phyloP scores from a whole-genome alignment of 306 rosid genomes.

The Erythrophleum fordii region DNA sequence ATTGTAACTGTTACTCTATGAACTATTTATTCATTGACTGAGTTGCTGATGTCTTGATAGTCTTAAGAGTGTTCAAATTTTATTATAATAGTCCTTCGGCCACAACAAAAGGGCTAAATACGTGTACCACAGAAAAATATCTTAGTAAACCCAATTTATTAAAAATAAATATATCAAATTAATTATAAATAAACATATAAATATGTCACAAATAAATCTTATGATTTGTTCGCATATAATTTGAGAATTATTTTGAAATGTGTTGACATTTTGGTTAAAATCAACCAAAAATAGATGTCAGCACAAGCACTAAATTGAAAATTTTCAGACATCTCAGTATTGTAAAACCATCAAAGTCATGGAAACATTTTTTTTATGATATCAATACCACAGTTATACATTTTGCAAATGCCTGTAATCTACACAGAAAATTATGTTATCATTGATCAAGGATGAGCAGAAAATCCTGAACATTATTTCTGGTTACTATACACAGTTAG shows the following conservation, averaged over 20 bases:
- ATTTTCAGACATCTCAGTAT: neutral
- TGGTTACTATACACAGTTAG: constrained; percentile 45
- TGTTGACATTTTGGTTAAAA: too few species aligned
- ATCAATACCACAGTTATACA: constrained; percentile 30
- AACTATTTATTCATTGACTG: neutral
- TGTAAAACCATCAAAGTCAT: constrained; percentile 7
- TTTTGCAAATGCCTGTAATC: constrained; percentile 30
- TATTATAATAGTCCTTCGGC: neutral
- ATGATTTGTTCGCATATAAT: neutral
- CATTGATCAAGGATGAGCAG: too few species aligned
- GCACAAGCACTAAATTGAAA: too few species aligned
- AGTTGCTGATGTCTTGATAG: too few species aligned
- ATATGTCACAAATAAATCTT: neutral
- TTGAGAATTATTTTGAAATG: neutral
- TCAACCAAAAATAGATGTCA: too few species aligned
- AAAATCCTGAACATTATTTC: constrained; percentile 38
- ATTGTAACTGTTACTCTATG: neutral
- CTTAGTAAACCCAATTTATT: neutral
- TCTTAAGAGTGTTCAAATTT: neutral
- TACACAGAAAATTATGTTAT: too few species aligned
- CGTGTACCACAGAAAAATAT: neutral
- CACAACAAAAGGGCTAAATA: neutral
- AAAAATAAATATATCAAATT: neutral
- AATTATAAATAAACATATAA: neutral
- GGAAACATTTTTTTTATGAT: neutral